Evolutionary conservation across 495 filamentous ascomycete species (phyloP), one percentile per base, ranked within the genome.

Genomic region (Penicillium taxi): DNA sequence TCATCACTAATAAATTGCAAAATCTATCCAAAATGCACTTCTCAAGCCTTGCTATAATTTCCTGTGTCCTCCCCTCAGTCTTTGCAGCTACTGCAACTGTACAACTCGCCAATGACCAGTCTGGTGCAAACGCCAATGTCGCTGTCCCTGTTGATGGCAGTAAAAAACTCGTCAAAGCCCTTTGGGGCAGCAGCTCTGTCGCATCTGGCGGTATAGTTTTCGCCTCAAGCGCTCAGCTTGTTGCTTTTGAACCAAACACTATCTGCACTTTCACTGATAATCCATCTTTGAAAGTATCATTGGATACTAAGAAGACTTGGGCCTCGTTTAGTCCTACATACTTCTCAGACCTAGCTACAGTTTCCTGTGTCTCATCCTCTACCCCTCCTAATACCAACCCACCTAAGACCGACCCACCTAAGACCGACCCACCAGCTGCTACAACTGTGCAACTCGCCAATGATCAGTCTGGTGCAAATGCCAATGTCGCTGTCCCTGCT

Each of bases 91-190:
- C 34, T 9, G 47, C 41, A 20, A 47, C 40, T 4, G 26, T 54
- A 17, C 50, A 54, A 26, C 50, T 54, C 18, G 47, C 47, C 37
- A 50, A 54, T 15, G 50, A 54, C 4, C 33, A 50, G 6, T 45
- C 43, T 4, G 50, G 50, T 21, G 35, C 43, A 32, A 39, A 45
- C 18, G 37, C 47, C 41, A 41, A 47, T 14, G 41, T 38, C 26
- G 19, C 38, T 15, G 30, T 54, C 18, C 50, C 50, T 16, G 24
- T 50, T 15, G 50, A 54, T 13, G 51, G 51, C 9, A 33, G 37
- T 11, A 45, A 42, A 28, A 41, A 41, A 9, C 32, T 44, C 15
- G 39, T 54, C 12, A 44, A 54, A 27, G 44, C 50, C 13, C 47
- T 54, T 18, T 54, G 47, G 47, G 47, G 44, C 17, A 18, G 47